Conservation (phyloP, 306 rosid genomes). For the Calophaca sinica region DNA sequence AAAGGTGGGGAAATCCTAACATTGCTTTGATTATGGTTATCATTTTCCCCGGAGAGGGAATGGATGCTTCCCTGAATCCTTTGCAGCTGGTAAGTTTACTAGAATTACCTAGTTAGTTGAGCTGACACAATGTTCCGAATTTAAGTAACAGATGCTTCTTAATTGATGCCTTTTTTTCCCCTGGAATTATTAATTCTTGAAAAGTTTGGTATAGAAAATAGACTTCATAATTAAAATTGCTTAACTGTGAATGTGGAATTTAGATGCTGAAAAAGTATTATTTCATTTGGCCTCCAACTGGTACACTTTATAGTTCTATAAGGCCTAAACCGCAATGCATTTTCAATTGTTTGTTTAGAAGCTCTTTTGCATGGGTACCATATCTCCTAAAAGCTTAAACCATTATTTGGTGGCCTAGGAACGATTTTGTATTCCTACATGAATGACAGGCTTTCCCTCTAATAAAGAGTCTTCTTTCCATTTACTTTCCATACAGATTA, state of each 20-base stretch:
- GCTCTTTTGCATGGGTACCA: conserved; percentile 30
- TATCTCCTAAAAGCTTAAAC: neutral
- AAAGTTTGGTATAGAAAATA: conserved; percentile 9
- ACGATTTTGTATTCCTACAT: conserved; percentile 22
- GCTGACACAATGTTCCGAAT: neutral
- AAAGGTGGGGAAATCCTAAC: no score
- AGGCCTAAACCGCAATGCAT: neutral
- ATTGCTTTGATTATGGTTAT: no score
- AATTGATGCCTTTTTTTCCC: neutral
- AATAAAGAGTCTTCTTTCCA: conserved; percentile 28
- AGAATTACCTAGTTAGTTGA: neutral
- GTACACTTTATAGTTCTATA: conserved; percentile 2
- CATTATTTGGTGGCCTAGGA: conserved; percentile 2
- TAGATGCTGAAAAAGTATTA: neutral
- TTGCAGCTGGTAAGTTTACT: neutral
- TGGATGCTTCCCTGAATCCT: conserved; percentile 26
- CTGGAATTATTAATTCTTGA: neutral
- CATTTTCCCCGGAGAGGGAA: neutral
- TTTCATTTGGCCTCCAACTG: conserved; percentile 2
- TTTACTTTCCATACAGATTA: conserved; percentile 41
- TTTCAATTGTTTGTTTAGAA: conserved; percentile 28
- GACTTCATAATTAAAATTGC: no score
- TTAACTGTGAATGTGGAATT: conserved; percentile 15
- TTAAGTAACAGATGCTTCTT: neutral
- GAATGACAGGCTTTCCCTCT: conserved; percentile 17